Base-by-base conservation (phyloP, 176 grass and related monocot genomes). In the Luzula sylvatica region DNA sequence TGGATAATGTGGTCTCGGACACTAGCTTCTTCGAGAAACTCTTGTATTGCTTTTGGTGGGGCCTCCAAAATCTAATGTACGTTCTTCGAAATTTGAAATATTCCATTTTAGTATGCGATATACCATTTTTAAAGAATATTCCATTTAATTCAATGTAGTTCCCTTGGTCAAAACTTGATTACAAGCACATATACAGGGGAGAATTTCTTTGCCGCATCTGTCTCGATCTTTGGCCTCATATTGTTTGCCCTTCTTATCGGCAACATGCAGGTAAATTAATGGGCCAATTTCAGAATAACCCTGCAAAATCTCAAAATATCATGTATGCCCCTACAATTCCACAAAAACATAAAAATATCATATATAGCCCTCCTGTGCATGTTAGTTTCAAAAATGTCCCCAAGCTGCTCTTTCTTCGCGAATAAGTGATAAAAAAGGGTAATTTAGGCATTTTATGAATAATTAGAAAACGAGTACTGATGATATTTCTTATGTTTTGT, bases 221-320 rank as follows among this genome's bases (percentile, higher is more conserved):
- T 96, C 50, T 76, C 92, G 8, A 71, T 78, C 65, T 75, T 77
- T 5, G 92, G 84, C 45, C 81, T 96, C 62, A 77, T 96, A 68
- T 80, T 96, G 38, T 96, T 96, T 73, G 84, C 92, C 49, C 85
- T 89, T 66, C 92, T 96, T 45, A 96, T 96, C 13, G 85, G 92
- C 69, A 96, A 96, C 52, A 87, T 96, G 55, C 92, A 96, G 92
- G 92, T 96, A 82, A 11, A 17, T 27, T n/a, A n/a, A n/a, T n/a
- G n/a, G n/a, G n/a, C n/a, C n/a, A n/a, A n/a, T n/a, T n/a, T n/a
- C n/a, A n/a, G n/a, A n/a, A n/a, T n/a, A n/a, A n/a, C n/a, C n/a
- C n/a, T n/a, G n/a, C n/a, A n/a, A n/a, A n/a, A n/a, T n/a, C n/a
- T n/a, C n/a, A n/a, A n/a, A n/a, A n/a, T n/a, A n/a, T n/a, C n/a